Percentiles rank a stretch among this genome's conserved stretches.
Conservation (phyloP, 257 asterid species). For the Solanum lignicaule region DNA sequence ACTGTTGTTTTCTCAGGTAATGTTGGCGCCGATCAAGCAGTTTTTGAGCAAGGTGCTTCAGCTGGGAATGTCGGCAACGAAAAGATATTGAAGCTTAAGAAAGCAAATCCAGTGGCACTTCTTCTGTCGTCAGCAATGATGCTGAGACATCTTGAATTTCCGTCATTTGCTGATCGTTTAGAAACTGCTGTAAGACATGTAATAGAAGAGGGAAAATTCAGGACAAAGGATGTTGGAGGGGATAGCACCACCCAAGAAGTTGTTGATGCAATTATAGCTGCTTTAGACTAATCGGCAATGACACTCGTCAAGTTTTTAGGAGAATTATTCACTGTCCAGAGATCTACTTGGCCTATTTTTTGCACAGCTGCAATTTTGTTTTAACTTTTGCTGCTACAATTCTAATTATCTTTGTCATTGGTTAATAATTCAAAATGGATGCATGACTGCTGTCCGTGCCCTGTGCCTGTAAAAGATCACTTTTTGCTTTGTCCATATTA, state of each 20-base stretch:
- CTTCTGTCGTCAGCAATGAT: slow-evolving; percentile 96
- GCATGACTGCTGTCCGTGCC: background rate
- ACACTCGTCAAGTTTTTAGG: background rate
- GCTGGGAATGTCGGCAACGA: slow-evolving; percentile 95
- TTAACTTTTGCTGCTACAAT: background rate
- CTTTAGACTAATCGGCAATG: background rate
- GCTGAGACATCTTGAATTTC: slow-evolving; percentile 95
- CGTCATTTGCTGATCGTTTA: slow-evolving; percentile 87
- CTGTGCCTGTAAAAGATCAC: background rate
- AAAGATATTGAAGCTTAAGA: slow-evolving; percentile 52
- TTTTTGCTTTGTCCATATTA: background rate
- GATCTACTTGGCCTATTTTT: background rate
- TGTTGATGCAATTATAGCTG: slow-evolving; percentile 75
- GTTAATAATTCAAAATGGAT: background rate
- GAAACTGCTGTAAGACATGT: slow-evolving; percentile 84
- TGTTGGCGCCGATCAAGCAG: slow-evolving; percentile 89
- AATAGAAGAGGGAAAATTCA: slow-evolving; percentile 56
- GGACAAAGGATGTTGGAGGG: slow-evolving; percentile 92
- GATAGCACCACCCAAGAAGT: slow-evolving; percentile 81
- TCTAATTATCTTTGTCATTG: background rate
- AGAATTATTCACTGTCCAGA: background rate
- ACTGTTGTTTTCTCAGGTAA: slow-evolving; percentile 43
- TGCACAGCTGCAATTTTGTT: background rate
- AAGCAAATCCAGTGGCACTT: slow-evolving; percentile 87
- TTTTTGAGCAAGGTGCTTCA: slow-evolving; percentile 98